Evolutionary conservation across 306 rosid genomes (phyloP), one percentile per base, ranked within the genome.

Genomic region (Castanospermum australe): DNA sequence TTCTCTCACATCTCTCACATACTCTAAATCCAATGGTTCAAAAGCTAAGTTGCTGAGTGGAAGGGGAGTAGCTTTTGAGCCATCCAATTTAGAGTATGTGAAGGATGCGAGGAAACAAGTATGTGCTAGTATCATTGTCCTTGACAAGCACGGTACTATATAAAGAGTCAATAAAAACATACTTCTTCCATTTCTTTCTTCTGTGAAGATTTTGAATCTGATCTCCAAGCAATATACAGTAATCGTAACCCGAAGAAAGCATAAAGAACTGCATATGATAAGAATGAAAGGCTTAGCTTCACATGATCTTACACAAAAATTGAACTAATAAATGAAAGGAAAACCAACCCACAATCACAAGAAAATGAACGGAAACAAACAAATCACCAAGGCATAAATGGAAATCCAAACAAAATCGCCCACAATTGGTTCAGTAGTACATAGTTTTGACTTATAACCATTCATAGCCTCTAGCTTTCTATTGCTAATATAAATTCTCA

Each of bases 101-200:
- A n/a, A n/a, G n/a, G n/a, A n/a, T n/a, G n/a, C n/a, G n/a, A n/a
- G n/a, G n/a, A n/a, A n/a, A n/a, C n/a, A n/a, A n/a, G n/a, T n/a
- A n/a, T n/a, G n/a, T n/a, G n/a, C n/a, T n/a, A n/a, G n/a, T n/a
- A n/a, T n/a, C n/a, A n/a, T n/a, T n/a, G n/a, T n/a, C n/a, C n/a
- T n/a, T 32, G 47, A 57, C 5, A 44, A 61, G 15, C 35, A 81
- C 67, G 30, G 39, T 41, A 52, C 59, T 45, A 44, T n/a, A n/a
- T 38, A 55, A 30, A 67, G 57, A 17, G 33, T 38, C 45, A 69
- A 22, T 24, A 76, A 71, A 76, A 14, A 64, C 93, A 47, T 83
- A 95, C 99, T 83, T 95, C 99, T 88, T 95, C 99, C 83, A 95
- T 93, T 90, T 95, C 99, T 73, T 95, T 95, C 88, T 95, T 95